A percentile compares a stretch with the other conserved stretches of the same genome.
Evolutionary conservation across 1,284 basidiomycete genomes (phyloP).

Genomic region (Psilocybe mexicana): DNA sequence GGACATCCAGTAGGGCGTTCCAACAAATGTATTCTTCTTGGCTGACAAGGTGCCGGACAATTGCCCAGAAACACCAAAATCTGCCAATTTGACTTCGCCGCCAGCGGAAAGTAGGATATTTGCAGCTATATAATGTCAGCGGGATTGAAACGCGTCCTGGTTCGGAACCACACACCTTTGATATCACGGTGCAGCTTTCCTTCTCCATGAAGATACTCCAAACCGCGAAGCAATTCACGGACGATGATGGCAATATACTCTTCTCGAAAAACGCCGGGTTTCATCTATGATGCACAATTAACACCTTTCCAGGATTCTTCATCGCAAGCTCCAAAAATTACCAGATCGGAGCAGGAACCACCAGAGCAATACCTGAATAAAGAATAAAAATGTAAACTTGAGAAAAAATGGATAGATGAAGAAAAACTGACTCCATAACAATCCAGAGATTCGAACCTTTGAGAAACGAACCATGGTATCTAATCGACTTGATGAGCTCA

Average conservation of each 20-base stretch:
- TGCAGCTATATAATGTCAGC: conserved; percentile 59
- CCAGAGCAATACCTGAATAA: conserved; percentile 75
- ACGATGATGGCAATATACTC: conserved; percentile 99
- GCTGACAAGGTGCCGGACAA: conserved; percentile 92
- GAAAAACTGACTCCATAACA: conserved; percentile 87
- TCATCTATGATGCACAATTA: conserved; percentile 67
- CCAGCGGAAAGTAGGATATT: conserved; percentile 93
- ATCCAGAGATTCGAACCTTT: conserved; percentile 98
- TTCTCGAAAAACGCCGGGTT: conserved; percentile 95
- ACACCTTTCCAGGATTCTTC: conserved; percentile 19
- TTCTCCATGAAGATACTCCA: conserved; percentile 95
- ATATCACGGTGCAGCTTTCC: conserved; percentile 98
- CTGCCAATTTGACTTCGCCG: conserved; percentile 98
- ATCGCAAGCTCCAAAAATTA: conserved; percentile 34
- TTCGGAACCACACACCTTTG: conserved; percentile 65
- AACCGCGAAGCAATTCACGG: conserved; percentile 86
- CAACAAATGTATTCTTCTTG: conserved; percentile 99
- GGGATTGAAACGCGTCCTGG: not conserved
- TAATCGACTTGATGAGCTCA: conserved; percentile 25
- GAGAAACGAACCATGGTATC: conserved; percentile 94
- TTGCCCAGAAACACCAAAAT: conserved; percentile 99
- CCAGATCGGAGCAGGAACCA: conserved; percentile 83
- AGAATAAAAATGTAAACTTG: conserved; percentile 3
- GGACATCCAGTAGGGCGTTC: conserved; percentile 99
- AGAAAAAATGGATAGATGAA: conserved; percentile 9